Evolutionary conservation across 2,329 filamentous ascomycete species (phyloP).

Genomic region (Aureobasidium sp.): DNA sequence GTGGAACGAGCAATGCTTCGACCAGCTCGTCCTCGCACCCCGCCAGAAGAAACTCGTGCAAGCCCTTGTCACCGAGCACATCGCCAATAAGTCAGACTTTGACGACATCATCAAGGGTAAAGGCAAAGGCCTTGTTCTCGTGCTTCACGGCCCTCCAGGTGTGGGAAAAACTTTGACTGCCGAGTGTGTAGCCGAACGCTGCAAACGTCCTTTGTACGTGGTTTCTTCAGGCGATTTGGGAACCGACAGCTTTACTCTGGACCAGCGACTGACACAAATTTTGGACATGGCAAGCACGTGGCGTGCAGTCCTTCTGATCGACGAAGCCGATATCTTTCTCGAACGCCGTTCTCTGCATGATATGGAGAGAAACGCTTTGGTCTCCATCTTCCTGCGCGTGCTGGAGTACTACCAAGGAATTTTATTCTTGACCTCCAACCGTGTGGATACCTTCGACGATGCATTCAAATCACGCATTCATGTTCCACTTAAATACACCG

Average conservation of each 20-base stretch:
- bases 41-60: constrained; percentile 28
- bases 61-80: constrained; percentile 28
- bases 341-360: neutral
- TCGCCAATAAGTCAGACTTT: constrained; percentile 22
- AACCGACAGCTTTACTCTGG: neutral
- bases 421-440: constrained; percentile 35
- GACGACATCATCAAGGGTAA: constrained; percentile 30
- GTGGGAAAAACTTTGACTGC: constrained; percentile 34
- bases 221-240: constrained; percentile 8
- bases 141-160: constrained; percentile 32
- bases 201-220: constrained; percentile 10
- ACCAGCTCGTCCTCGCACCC: constrained; percentile 26
- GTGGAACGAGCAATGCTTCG: constrained; percentile 28
- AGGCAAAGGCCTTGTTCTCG: constrained; percentile 32
- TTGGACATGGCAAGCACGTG: constrained; percentile 17
- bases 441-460: constrained; percentile 15
- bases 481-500: neutral
- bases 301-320: constrained; percentile 31
- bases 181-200: constrained; percentile 16
- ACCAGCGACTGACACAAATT: neutral
- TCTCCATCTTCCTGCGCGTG: constrained; percentile 31
- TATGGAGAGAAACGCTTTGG: constrained; percentile 22
- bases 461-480: constrained; percentile 13
- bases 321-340: constrained; percentile 35
- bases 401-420: constrained; percentile 35